Conservation (phyloP, 2,329 filamentous ascomycete species). For the Diaporthe australafricana region DNA sequence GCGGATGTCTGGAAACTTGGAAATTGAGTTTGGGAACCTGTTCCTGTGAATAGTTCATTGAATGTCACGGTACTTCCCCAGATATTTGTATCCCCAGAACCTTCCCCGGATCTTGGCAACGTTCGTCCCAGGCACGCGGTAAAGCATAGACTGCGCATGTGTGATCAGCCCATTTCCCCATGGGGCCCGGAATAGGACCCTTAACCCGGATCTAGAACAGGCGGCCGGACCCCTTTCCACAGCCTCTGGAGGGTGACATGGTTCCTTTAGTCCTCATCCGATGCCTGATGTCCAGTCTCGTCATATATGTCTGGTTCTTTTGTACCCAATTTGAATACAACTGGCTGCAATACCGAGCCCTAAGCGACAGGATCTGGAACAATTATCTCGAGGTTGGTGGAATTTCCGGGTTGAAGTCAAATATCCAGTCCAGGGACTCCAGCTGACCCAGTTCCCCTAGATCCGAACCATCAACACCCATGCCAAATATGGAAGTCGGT, state of each 20-base stretch:
- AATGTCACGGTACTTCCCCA: not conserved
- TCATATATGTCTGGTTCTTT: too few species aligned
- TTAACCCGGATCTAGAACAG: not conserved
- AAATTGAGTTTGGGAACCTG: too few species aligned
- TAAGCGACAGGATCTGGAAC: too few species aligned
- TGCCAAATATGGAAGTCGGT: not conserved
- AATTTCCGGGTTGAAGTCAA: not conserved
- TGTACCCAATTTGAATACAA: not conserved
- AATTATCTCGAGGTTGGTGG: not conserved
- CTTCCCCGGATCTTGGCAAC: slow-evolving; percentile 7
- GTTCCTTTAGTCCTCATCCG: not conserved
- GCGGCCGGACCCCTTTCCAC: not conserved
- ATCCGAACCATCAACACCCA: not conserved
- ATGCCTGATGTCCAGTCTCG: not conserved
- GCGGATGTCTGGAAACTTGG: not conserved
- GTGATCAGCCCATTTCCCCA: not conserved
- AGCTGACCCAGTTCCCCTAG: not conserved
- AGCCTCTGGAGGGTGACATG: not conserved
- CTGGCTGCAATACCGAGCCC: too few species aligned
- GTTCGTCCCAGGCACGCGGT: not conserved
- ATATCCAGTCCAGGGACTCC: slow-evolving; percentile 6
- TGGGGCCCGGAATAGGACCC: not conserved
- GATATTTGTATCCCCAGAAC: slow-evolving; percentile 10
- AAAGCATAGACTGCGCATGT: not conserved
- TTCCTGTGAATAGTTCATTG: not conserved